phyloP scores from a whole-genome alignment of 345 rosid genomes.

The Aquilaria malaccensis region DNA sequence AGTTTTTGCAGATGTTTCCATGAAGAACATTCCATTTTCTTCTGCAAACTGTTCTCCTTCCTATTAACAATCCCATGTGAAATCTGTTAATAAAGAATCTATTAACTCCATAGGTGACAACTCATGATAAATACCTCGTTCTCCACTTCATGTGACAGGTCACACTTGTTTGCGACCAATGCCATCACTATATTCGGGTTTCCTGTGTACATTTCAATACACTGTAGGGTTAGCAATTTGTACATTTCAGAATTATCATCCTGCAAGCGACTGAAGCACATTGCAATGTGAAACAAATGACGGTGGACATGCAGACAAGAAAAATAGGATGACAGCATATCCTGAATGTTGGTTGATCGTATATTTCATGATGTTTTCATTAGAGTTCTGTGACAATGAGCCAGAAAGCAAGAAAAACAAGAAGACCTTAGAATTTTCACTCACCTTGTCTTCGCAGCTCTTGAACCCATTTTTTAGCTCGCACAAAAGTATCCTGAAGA shows the following conservation, averaged over 20 bases:
- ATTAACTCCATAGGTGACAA: not conserved
- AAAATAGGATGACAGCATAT: no score
- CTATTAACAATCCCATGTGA: constrained; percentile 21
- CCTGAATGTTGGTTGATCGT: no score
- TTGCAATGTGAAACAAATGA: no score
- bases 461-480: constrained; percentile 63
- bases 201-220: constrained; percentile 20
- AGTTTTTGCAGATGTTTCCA: constrained; percentile 66
- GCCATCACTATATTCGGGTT: constrained; percentile 55
- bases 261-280: no score
- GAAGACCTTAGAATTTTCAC: not conserved
- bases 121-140: constrained; percentile 32
- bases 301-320: no score
- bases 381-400: no score
- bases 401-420: no score
- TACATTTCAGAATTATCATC: no score
- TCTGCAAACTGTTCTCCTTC: constrained; percentile 57
- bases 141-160: constrained; percentile 42
- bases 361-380: no score
- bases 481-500: constrained; percentile 45
- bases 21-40: constrained; percentile 51
- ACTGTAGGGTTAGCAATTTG: no score
- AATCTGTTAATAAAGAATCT: not conserved
- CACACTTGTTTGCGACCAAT: constrained; percentile 59
- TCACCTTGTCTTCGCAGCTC: constrained; percentile 68